Evolutionary conservation across 768 basidiomycete species (phyloP), one percentile per base, ranked within the genome.

Genomic region (Tulasnella sp.): DNA sequence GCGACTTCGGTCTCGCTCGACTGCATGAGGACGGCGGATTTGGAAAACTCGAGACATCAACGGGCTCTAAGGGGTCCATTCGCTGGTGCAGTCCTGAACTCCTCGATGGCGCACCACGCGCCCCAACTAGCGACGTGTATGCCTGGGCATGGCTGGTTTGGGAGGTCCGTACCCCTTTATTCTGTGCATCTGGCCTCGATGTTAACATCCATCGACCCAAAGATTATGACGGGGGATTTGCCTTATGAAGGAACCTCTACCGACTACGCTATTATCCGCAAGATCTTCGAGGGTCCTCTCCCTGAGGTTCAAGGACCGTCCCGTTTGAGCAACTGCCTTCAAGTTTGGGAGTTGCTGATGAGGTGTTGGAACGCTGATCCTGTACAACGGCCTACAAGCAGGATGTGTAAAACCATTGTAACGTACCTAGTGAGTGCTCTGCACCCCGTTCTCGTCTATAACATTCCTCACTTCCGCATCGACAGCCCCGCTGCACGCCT

Each of bases 1-100:
- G 71, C 71, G 71, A 73, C 46, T 73, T 73, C 20, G 71, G 71
- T 23, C 37, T 73, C 13, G 71, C 71, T 11, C 39, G 4, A 26
- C 40, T 48, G 18, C 39, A 37, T 18, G 70, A 39, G 23, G 37
- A 72, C 16, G 29, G 39, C 35, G 42, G 42, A 23, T 39, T 72
- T 39, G 55, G 23, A 23, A 6, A 18, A 57, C 42, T 72, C 5
- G 70, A 72, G 70, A 72, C 70, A 16, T 40, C 70, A 15, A 46
- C 39, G 10, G 70, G 70, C 39, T 1, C 5, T 29, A 72, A 40
- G 16, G 70, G 70, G 42, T 72, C 70, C 18, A 72, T 72, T 15
- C 70, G 39, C 1, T 72, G 42, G 39, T 39, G 35, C 16, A 72
- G 70, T 29, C 70, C 70, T 20, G 70, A 72, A 46, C 4, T 72